Percentiles rank a stretch among this genome's conserved stretches.
Evolutionary conservation across 2,329 filamentous ascomycete genomes (phyloP).

Genomic region (Herpomyces periplanetae): DNA sequence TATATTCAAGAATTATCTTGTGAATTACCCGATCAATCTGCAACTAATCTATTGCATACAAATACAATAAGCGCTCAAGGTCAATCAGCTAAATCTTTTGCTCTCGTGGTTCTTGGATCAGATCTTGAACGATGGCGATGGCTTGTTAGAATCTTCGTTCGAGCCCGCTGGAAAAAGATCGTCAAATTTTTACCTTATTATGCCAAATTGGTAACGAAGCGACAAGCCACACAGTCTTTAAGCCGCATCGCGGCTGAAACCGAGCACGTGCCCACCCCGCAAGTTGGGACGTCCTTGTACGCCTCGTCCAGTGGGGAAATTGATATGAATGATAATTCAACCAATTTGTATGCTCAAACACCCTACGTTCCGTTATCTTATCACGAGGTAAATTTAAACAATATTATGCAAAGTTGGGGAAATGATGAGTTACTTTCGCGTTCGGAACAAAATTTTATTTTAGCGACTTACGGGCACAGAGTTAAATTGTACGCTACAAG

Average conservation of each 20-base stretch:
- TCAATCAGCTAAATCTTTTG: constrained; percentile 18
- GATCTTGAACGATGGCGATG: constrained; percentile 84
- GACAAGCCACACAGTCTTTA: constrained; percentile 1
- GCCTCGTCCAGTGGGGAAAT: constrained; percentile 1
- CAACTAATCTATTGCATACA: constrained; percentile 1
- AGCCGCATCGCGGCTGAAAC: background rate
- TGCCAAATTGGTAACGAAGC: constrained; percentile 3
- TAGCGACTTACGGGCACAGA: constrained; percentile 43
- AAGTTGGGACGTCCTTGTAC: background rate
- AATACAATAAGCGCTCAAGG: constrained; percentile 13
- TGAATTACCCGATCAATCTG: constrained; percentile 1
- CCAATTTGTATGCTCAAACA: constrained; percentile 25
- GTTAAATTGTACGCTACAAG: constrained; percentile 48
- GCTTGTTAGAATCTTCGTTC: constrained; percentile 39
- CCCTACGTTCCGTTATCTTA: constrained; percentile 34
- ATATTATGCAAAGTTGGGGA: constrained; percentile 10
- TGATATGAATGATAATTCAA: constrained; percentile 3
- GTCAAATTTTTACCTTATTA: constrained; percentile 7
- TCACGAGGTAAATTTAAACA: constrained; percentile 8
- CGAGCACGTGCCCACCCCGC: background rate
- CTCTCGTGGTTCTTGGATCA: constrained; percentile 73
- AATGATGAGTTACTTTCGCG: constrained; percentile 24
- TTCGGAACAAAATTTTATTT: constrained; percentile 43
- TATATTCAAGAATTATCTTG: constrained; percentile 1
- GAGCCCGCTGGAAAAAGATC: constrained; percentile 58